Base-by-base conservation (phyloP, 495 filamentous ascomycete genomes). In the Penicillium salamii region DNA sequence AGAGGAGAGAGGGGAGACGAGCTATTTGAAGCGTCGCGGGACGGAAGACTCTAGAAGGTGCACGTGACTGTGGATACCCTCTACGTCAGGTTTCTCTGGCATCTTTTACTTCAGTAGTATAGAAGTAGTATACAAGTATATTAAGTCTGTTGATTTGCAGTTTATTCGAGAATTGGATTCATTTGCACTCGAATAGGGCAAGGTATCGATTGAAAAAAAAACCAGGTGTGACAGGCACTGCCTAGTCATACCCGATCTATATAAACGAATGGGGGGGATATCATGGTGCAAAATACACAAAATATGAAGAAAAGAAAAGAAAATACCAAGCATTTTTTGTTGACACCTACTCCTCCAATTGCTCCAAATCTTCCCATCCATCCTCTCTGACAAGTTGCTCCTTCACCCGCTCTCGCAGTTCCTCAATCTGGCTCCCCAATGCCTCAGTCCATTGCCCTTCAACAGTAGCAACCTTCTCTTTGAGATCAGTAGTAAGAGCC, bases 381-480 rank as follows among this genome's bases (percentile, higher is more conserved):
- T 85, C 85, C 13, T 82, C 79, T 52, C 77, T 78, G 37, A 85
- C 53, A 56, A 91, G 69, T 65, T 79, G 86, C n/a, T 73, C 78
- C 14, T 79, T 79, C 0, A 89, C 81, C 37, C 85, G 69, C 57
- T 76, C 68, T 49, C 76, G 74, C 44, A 77, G 66, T 7, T 67
- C 76, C 50, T 76, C 74, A 49, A 88, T 70, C 49, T 80, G 72
- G 37, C 75, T 75, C 9, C 85, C 85, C 14, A 89, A 59, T 12
- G 82, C 85, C 57, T 87, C 84, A 11, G 69, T 63, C 84, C 93
- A 98, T 67, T 93, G 89, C 19, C 88, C 85, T 68, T 97, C 93
- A 40, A 98, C 84, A 32, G 90, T 82, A 38, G 82, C 77, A 9
- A 97, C 91, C 65, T 90, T 92, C 51, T 96, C 91, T 66, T 96